Evolutionary conservation across 106 monocot genomes (phyloP).

Genomic region (Platanthera zijinensis): DNA sequence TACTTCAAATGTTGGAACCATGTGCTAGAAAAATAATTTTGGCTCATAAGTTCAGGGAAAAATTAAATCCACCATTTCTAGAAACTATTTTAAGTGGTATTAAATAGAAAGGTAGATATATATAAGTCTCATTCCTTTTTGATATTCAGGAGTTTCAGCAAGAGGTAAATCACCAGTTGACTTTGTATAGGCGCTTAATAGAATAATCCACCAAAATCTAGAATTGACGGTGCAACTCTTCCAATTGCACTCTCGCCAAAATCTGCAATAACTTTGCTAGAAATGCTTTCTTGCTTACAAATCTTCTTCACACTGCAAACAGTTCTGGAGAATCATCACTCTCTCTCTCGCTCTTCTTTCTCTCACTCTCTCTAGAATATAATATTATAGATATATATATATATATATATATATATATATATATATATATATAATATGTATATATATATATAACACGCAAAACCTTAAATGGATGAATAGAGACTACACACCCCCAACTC

Average conservation of each 20-base stretch:
- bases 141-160: constrained; percentile 68
- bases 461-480: no score
- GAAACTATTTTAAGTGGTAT: background rate
- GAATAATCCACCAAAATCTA: constrained; percentile 95
- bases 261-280: constrained; percentile 73
- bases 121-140: constrained; percentile 67
- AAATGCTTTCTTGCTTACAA: no score
- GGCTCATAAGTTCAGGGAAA: background rate
- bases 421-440: no score
- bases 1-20: background rate
- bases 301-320: no score
- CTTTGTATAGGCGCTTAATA: constrained; percentile 77
- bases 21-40: background rate
- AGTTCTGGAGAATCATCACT: no score
- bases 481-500: no score
- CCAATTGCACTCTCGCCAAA: constrained; percentile 95
- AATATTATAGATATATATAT: no score
- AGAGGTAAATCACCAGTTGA: constrained; percentile 68
- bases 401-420: no score
- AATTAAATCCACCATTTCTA: background rate
- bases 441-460: no score
- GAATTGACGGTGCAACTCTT: constrained; percentile 82
- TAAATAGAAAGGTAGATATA: background rate
- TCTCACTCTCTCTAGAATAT: no score
- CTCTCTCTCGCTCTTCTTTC: no score